A percentile compares a stretch with the other conserved stretches of the same genome.
Evolutionary conservation across 768 basidiomycete genomes (phyloP).

Genomic region (Boletus sp.): DNA sequence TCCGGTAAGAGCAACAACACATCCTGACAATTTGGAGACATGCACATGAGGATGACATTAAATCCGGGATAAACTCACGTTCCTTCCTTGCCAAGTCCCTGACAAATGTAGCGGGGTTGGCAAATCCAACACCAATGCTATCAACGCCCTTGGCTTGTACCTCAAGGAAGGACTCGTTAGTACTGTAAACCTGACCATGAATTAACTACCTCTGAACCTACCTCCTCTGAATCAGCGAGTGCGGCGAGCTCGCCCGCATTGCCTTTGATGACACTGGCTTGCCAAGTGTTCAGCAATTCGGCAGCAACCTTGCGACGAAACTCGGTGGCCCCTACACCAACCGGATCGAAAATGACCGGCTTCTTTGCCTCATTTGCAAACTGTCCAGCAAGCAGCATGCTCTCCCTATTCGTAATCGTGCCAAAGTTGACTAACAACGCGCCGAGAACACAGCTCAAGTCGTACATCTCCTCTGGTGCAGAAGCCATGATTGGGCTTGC

Average conservation of each 20-base stretch:
- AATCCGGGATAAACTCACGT: slow-evolving; percentile 45
- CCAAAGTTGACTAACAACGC: slow-evolving; percentile 87
- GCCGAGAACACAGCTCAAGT: slow-evolving; percentile 63
- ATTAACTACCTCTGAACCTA: slow-evolving; percentile 23
- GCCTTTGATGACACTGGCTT: slow-evolving; percentile 90
- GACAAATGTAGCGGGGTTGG: slow-evolving; percentile 71
- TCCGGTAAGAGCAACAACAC: slow-evolving; percentile 81
- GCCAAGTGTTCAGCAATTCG: slow-evolving; percentile 76
- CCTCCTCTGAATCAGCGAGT: slow-evolving; percentile 74
- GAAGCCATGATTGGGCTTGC: slow-evolving; percentile 96
- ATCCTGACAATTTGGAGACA: slow-evolving; percentile 45
- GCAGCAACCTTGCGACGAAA: slow-evolving; percentile 55
- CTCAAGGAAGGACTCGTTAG: slow-evolving; percentile 32
- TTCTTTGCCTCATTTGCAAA: slow-evolving; percentile 68
- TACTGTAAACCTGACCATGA: neutral
- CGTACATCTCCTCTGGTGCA: slow-evolving; percentile 76
- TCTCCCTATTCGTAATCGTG: slow-evolving; percentile 65
- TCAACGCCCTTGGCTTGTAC: slow-evolving; percentile 84
- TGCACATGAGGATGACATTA: neutral
- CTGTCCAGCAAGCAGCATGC: slow-evolving; percentile 74
- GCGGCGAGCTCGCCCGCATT: slow-evolving; percentile 89
- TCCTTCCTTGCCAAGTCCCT: slow-evolving; percentile 67
- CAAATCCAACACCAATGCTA: slow-evolving; percentile 74
- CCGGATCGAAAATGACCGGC: slow-evolving; percentile 88
- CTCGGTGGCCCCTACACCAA: slow-evolving; percentile 81